phyloP scores from a whole-genome alignment of 768 basidiomycete species.

The Phallus indusiatus region DNA sequence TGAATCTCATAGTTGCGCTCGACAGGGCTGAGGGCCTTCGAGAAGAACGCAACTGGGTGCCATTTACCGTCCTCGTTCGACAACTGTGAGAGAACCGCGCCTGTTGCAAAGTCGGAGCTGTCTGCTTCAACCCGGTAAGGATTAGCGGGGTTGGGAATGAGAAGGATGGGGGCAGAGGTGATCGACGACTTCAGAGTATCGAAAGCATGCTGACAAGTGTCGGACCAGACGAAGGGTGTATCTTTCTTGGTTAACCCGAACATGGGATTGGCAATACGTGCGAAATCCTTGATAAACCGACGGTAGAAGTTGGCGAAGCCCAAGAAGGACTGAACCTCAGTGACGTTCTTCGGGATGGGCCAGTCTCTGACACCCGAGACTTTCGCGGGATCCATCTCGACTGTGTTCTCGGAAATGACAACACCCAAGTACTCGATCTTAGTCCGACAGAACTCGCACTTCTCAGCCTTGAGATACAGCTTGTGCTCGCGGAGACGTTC shows the following conservation, averaged over 20 bases:
- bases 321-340: slow-evolving; percentile 32
- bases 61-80: too few species aligned
- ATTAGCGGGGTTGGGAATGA: slow-evolving; percentile 22
- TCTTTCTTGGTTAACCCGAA: slow-evolving; percentile 14
- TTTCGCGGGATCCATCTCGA: slow-evolving; percentile 1
- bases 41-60: too few species aligned
- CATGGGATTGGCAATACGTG: slow-evolving; percentile 9
- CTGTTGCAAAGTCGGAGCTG: slow-evolving; percentile 20
- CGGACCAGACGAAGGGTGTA: neutral
- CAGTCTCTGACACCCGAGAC: neutral
- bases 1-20: too few species aligned
- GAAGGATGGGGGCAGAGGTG: slow-evolving; percentile 23
- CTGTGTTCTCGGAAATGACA: neutral
- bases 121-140: slow-evolving; percentile 17
- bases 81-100: too few species aligned
- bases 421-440: neutral
- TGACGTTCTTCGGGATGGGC: neutral
- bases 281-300: slow-evolving; percentile 30
- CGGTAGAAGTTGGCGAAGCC: slow-evolving; percentile 39
- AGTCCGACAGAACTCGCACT: neutral
- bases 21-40: too few species aligned
- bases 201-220: neutral
- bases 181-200: slow-evolving; percentile 8
- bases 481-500: neutral
- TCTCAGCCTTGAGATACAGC: neutral